Percentiles rank a stretch among this genome's conserved stretches.
phyloP scores from a whole-genome alignment of 2,329 filamentous ascomycete genomes.

The Trichophyton rubrum region DNA sequence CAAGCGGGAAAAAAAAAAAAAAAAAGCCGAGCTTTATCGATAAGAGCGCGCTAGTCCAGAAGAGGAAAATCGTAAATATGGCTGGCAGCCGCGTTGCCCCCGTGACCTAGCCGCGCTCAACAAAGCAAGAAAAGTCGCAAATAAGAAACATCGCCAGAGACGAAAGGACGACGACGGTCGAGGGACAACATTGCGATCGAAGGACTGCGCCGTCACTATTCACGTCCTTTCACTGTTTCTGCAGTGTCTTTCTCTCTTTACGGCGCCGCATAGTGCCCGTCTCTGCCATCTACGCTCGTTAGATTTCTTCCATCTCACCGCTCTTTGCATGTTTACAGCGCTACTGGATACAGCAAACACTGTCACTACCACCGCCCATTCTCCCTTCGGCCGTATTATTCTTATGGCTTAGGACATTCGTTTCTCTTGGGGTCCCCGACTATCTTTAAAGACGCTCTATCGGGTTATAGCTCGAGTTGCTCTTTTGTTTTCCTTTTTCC shows the following conservation, averaged over 20 bases:
- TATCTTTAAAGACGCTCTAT: neutral
- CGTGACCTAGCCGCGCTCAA: conserved; percentile 1
- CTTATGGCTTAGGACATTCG: neutral
- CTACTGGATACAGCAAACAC: neutral
- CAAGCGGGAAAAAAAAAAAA: neutral
- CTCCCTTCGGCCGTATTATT: neutral
- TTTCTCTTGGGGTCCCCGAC: neutral
- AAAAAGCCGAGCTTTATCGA: conserved; percentile 25
- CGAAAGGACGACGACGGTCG: neutral
- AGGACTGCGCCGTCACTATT: neutral
- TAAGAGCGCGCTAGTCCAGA: conserved; percentile 28
- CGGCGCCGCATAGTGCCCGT: neutral
- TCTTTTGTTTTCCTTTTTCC: neutral
- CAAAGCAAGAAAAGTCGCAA: neutral
- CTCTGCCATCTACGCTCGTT: neutral
- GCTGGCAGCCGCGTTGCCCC: conserved; percentile 18
- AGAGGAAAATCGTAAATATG: conserved; percentile 27
- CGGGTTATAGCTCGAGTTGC: neutral
- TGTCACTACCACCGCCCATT: neutral
- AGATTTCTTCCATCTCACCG: neutral
- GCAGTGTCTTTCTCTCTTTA: neutral
- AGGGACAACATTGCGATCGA: neutral
- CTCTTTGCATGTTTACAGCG: neutral
- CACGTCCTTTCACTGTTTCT: neutral
- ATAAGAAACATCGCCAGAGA: neutral